Percentiles rank a stretch among this genome's conserved stretches.
Evolutionary conservation across 176 grass and related monocot species (phyloP).

Genomic region (Alloteropsis semialata): DNA sequence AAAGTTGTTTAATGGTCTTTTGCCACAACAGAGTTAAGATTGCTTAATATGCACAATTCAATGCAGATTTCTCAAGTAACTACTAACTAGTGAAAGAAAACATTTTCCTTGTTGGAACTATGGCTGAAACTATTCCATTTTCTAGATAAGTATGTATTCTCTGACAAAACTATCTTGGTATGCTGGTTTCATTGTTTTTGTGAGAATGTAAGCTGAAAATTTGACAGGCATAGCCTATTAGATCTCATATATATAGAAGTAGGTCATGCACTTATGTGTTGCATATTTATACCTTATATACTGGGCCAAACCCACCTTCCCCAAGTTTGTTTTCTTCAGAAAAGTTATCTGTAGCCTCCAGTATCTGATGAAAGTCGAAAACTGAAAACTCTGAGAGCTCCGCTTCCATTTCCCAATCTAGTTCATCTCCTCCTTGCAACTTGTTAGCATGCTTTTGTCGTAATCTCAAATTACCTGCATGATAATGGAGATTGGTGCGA

Average conservation of each 20-base stretch:
- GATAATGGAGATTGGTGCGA: background rate
- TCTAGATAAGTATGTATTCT: background rate
- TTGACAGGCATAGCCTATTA: background rate
- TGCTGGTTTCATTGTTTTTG: background rate
- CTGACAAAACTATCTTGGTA: too few species aligned
- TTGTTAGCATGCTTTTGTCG: background rate
- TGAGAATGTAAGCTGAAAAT: background rate
- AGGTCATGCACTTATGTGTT: background rate
- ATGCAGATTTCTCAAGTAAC: background rate
- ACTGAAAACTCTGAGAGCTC: slow-evolving; percentile 14
- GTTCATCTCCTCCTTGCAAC: background rate
- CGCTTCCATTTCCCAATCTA: slow-evolving; percentile 26
- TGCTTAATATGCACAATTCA: background rate
- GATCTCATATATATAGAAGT: too few species aligned
- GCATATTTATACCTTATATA: slow-evolving; percentile 20
- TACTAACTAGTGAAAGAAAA: background rate
- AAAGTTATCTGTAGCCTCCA: slow-evolving; percentile 25
- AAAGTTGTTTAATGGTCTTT: background rate
- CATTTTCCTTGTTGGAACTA: background rate
- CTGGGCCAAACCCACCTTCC: slow-evolving; percentile 28
- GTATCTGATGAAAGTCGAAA: slow-evolving; percentile 22
- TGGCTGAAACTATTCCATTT: background rate
- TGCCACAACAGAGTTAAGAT: background rate
- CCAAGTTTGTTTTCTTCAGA: slow-evolving; percentile 30
- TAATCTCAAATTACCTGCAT: background rate